phyloP scores from a whole-genome alignment of 768 basidiomycete species.

The Lentinula edodes region DNA sequence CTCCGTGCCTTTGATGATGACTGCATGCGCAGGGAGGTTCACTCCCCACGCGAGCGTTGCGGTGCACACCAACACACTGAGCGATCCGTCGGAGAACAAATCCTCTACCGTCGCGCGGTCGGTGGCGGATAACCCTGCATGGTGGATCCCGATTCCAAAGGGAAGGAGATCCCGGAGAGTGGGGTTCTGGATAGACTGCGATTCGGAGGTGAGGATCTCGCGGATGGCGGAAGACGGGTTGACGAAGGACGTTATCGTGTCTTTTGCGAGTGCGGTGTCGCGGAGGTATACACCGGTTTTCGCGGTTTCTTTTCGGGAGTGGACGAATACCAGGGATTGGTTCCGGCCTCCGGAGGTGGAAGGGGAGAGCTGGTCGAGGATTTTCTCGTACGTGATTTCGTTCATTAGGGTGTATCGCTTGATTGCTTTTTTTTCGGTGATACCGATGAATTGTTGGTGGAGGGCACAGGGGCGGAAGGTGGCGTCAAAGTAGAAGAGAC shows the following conservation, averaged over 20 bases:
- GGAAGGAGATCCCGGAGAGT: conserved; percentile 87
- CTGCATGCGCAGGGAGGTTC: conserved; percentile 94
- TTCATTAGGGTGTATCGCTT: conserved; percentile 98
- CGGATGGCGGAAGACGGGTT: conserved; percentile 88
- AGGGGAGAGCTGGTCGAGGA: conserved; percentile 68
- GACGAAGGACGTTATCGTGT: conserved; percentile 94
- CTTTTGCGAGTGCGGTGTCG: conserved; percentile 94
- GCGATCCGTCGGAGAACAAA: conserved; percentile 84
- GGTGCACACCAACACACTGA: conserved; percentile 94
- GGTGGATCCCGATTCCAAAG: conserved; percentile 97
- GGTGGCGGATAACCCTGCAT: conserved; percentile 92
- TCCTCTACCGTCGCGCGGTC: conserved; percentile 93
- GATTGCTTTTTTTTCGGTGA: conserved; percentile 99
- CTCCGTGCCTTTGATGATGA: conserved; percentile 99
- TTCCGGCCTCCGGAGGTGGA: conserved; percentile 49
- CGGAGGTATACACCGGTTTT: conserved; percentile 94
- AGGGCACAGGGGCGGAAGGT: conserved; percentile 91
- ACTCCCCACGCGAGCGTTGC: conserved; percentile 99
- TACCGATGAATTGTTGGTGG: conserved; percentile 94
- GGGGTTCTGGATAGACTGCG: conserved; percentile 72
- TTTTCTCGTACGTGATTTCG: conserved; percentile 98
- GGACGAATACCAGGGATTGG: conserved; percentile 94
- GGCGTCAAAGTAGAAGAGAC: conserved; percentile 96
- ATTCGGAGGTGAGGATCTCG: conserved; percentile 85
- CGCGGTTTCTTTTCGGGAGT: conserved; percentile 96